Evolutionary conservation across 768 basidiomycete genomes (phyloP).

Genomic region (Russula abietina): DNA sequence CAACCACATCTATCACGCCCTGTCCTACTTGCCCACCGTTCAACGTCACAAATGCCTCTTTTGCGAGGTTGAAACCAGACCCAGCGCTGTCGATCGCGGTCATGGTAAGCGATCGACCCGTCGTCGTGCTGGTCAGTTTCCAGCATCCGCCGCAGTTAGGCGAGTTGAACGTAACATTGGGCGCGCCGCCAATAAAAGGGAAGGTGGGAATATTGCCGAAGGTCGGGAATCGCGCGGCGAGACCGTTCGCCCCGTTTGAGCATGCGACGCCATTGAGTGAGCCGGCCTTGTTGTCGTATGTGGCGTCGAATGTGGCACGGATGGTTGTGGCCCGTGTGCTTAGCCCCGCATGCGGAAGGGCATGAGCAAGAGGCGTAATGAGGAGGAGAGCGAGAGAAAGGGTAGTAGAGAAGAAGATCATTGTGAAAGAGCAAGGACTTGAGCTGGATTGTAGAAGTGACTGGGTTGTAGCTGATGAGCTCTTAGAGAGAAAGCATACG

Average conservation of each 20-base stretch:
- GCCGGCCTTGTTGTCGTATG: conserved; percentile 41
- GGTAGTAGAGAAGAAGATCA: background rate
- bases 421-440: background rate
- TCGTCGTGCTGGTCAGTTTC: conserved; percentile 43
- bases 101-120: conserved; percentile 36
- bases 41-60: conserved; percentile 30
- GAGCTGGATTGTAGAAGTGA: background rate
- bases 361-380: background rate
- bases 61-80: conserved; percentile 36
- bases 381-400: conserved; percentile 1
- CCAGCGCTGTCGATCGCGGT: conserved; percentile 45
- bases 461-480: background rate
- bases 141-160: conserved; percentile 55
- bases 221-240: conserved; percentile 42
- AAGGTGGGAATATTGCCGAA: conserved; percentile 50
- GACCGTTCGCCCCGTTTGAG: conserved; percentile 48
- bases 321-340: too few species aligned
- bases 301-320: conserved; percentile 36
- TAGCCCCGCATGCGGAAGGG: background rate
- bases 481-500: background rate
- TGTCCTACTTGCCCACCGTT: conserved; percentile 27
- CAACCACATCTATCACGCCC: conserved; percentile 28
- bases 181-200: conserved; percentile 53
- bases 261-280: conserved; percentile 44
- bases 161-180: conserved; percentile 47